These are phyloP conservation scores for Aspergillus piperis DNA, from an alignment of 2,329 filamentous ascomycete genomes.

Conservation along the genomic window DNA sequence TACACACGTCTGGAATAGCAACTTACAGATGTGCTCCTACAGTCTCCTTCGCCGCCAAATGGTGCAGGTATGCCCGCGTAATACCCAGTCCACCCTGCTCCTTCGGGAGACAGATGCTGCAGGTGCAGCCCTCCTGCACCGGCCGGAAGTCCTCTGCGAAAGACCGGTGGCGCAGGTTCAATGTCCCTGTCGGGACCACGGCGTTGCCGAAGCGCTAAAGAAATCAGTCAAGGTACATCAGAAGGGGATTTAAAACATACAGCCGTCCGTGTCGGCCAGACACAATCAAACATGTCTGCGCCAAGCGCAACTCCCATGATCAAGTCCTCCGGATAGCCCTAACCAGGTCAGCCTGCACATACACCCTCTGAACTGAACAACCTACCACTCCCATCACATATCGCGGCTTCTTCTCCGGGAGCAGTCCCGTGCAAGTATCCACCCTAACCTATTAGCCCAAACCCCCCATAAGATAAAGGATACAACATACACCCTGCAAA, in stretches of 20 bases:
- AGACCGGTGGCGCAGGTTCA: constrained; percentile 77
- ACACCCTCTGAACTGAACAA: constrained; percentile 1
- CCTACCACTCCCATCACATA: constrained; percentile 95
- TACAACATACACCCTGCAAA: constrained; percentile 69
- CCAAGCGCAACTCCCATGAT: constrained; percentile 91
- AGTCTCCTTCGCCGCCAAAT: constrained; percentile 91
- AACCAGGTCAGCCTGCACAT: background rate
- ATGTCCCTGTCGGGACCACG: constrained; percentile 74
- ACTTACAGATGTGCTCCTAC: constrained; percentile 72
- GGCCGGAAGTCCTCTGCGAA: constrained; percentile 80
- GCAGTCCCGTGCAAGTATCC: constrained; percentile 75
- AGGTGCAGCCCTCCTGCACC: constrained; percentile 80
- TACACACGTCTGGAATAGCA: background rate
- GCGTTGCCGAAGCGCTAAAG: constrained; percentile 83
- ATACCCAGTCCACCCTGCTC: constrained; percentile 74
- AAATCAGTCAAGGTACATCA: background rate
- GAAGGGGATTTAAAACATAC: constrained; percentile 43
- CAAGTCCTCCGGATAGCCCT: constrained; percentile 92
- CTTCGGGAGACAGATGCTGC: constrained; percentile 70
- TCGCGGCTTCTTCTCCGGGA: constrained; percentile 90
- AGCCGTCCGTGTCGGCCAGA: constrained; percentile 95
- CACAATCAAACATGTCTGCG: constrained; percentile 99
- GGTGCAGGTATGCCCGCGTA: constrained; percentile 85
- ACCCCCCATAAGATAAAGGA: background rate
- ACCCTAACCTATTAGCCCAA: constrained; percentile 52